Evolutionary conservation across 2,329 filamentous ascomycete genomes (phyloP), one percentile per base, ranked within the genome.

Genomic region (Diaporthe vexans): DNA sequence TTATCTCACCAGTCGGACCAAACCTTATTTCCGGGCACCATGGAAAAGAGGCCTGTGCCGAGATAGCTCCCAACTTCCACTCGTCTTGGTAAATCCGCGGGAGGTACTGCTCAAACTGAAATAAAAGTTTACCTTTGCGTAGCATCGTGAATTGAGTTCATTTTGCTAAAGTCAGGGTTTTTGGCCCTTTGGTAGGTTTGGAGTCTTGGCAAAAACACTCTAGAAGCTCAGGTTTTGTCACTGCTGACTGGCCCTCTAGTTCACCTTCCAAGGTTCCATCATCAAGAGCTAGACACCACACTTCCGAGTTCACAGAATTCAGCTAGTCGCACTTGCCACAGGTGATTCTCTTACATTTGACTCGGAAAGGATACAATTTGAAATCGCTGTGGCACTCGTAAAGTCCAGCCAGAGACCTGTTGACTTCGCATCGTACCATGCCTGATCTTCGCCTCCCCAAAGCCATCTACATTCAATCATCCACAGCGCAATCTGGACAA

Each of bases 61-160:
- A 54, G 63, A 68, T 40, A 68, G 40, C 4, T 3, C n/a, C 29
- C 46, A 24, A 40, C 33, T 3, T 54, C 33, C 52, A 21, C 33
- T 35, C 48, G 52, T 40, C 48, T 54, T 40, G n/a, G 7, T 68
- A 68, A 68, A 54, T 68, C 63, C 63, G 63, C 6, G 4, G 63
- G 4, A 29, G 8, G 3, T 13, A n/a, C 15, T 15, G 7, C 40
- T 29, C 19, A n/a, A 48, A 65, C 0, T n/a, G 19, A 29, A 29
- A 15, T 5, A n/a, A 8, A 65, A 48, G 3, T 1, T 11, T 11
- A 48, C 6, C 21, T 13, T 7, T 9, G 59, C 8, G 33, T 21
- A 26, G 40, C 58, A 3, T 6, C 8, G 11, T 3, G 37, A 24
- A 43, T 17, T 17, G 17, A 4, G 2, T 61, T 10, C 26, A 24